These are phyloP conservation scores for Camptophora hylomeconis DNA, from an alignment of 2,329 filamentous ascomycete species.

Conservation along the genomic window DNA sequence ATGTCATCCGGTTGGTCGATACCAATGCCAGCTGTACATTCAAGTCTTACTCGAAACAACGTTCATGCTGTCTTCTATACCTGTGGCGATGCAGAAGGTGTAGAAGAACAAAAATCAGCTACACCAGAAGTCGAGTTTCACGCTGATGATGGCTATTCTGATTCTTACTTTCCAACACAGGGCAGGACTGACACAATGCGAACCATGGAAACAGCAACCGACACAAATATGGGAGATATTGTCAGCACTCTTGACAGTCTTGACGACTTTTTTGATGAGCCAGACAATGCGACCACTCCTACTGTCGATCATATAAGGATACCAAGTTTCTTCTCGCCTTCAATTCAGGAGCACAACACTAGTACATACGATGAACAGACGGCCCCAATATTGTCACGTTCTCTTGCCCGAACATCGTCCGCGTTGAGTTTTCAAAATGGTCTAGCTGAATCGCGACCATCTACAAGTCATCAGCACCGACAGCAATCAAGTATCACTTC, in stretches of 20 bases:
- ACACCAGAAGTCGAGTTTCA: conserved; percentile 90
- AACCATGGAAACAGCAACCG: conserved; percentile 56
- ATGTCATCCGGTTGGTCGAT: conserved; percentile 95
- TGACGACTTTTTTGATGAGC: conserved; percentile 72
- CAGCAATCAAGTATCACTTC: conserved; percentile 12
- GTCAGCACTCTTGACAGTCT: conserved; percentile 66
- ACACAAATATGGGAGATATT: conserved; percentile 65
- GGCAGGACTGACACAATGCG: conserved; percentile 76
- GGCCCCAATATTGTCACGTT: conserved; percentile 76
- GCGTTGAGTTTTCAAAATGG: conserved; percentile 74
- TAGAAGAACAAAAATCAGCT: conserved; percentile 49
- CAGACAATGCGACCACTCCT: conserved; percentile 49
- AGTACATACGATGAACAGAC: conserved; percentile 89
- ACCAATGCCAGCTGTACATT: conserved; percentile 81
- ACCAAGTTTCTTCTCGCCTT: background rate
- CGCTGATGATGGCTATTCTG: conserved; percentile 71
- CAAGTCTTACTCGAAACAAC: conserved; percentile 72
- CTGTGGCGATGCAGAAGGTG: conserved; percentile 55
- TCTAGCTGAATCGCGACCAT: conserved; percentile 58
- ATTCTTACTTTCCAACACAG: conserved; percentile 61
- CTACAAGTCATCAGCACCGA: conserved; percentile 39
- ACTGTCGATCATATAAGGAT: conserved; percentile 31
- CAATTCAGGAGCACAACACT: conserved; percentile 60
- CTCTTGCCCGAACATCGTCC: conserved; percentile 56
- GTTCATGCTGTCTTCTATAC: conserved; percentile 96